Base-by-base conservation (phyloP, 495 filamentous ascomycete species). In the Massariosphaeria phaeospora region DNA sequence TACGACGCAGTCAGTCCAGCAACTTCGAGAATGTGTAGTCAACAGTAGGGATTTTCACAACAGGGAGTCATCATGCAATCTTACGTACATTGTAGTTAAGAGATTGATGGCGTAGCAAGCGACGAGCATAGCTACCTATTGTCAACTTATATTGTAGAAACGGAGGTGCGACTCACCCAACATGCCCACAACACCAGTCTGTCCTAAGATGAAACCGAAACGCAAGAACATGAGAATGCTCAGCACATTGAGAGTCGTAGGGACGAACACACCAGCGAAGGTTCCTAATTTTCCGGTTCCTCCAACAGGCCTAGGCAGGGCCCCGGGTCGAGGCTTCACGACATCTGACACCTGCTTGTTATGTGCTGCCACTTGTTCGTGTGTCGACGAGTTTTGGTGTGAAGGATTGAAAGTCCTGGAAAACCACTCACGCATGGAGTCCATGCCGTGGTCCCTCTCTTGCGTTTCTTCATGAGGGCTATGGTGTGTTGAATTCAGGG, bases 181-280 rank as follows among this genome's bases (percentile, higher is more conserved):
- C 67, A 89, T 93, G 15, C 88, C 89, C 34, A 93, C 52, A 30
- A 95, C 67, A 29, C 89, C 89, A 57, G 80, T 79, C 65, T 91
- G 84, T 25, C 89, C 89, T 27, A 91, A 70, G 50, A 91, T 85
- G 51, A 85, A 83, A 4, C 86, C 86, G 63, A 91, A 91, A 24
- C 86, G 76, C 67, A 91, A 73, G 71, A 95, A 95, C 89, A 94
- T 93, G 35, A 95, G 79, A 73, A 95, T 95, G 57, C 87, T 91
- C 41, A 94, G 71, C n/a, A 94, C 88, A 69, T 94, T 95, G 60
- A 93, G 70, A 40, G 81, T 89, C 5, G 88, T 89, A 20, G 89
- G 89, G 18, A 93, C 84, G 66, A 90, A 95, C 33, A 93, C 89
- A 7, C 86, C 86, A 9, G 85, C 84, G 63, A 86, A 83, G 2